Conservation (phyloP, 176 grass and related monocot genomes). For the Lolium perenne region DNA sequence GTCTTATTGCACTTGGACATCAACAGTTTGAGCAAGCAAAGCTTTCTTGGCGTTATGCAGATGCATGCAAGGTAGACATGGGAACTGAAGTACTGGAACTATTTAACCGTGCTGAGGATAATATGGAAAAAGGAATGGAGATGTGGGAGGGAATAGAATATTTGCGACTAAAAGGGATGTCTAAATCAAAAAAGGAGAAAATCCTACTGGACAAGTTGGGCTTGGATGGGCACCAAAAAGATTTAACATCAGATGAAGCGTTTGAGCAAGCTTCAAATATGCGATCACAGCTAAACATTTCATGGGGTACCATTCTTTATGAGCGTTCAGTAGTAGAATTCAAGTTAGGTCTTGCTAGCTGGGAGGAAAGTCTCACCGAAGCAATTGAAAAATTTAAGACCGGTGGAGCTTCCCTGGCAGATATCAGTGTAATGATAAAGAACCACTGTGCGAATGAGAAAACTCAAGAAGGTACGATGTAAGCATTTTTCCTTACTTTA, state of each 20-base stretch:
- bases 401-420: conserved; percentile 62
- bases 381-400: conserved; percentile 87
- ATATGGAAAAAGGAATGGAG: conserved; percentile 77
- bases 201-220: conserved; percentile 52
- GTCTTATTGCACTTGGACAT: conserved; percentile 69
- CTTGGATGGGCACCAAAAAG: conserved; percentile 53
- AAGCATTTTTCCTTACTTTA: neutral
- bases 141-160: conserved; percentile 86
- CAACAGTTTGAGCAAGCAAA: conserved; percentile 93
- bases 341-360: conserved; percentile 74
- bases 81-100: conserved; percentile 72
- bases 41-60: conserved; percentile 81
- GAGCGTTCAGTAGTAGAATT: conserved; percentile 87
- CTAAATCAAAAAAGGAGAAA: conserved; percentile 67
- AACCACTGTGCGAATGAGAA: conserved; percentile 82
- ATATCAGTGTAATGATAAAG: conserved; percentile 80
- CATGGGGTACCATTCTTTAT: conserved; percentile 95
- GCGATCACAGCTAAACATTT: conserved; percentile 83
- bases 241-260: conserved; percentile 62
- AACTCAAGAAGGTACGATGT: conserved; percentile 71
- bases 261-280: conserved; percentile 71
- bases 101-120: conserved; percentile 85
- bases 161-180: conserved; percentile 59
- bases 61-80: conserved; percentile 66
- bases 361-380: conserved; percentile 79